Conservation (phyloP, 2,329 filamentous ascomycete species). For the Penicillium sp. region DNA sequence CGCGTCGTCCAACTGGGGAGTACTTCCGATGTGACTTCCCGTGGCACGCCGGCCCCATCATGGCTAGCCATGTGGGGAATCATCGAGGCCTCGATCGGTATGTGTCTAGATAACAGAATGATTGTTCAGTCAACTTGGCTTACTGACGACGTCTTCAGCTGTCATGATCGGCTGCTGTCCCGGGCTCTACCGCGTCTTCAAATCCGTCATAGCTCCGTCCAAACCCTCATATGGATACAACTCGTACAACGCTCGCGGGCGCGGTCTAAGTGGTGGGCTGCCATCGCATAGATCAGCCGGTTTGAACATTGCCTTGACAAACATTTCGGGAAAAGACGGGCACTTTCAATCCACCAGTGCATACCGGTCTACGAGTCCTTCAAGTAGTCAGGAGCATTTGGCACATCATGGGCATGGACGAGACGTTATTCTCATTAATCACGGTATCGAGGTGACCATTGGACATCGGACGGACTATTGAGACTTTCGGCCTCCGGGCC, state of each 20-base stretch:
- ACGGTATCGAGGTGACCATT: neutral
- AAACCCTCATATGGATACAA: slow-evolving; percentile 12
- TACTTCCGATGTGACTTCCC: slow-evolving; percentile 16
- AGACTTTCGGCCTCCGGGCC: neutral
- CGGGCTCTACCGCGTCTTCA: slow-evolving; percentile 20
- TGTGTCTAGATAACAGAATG: neutral
- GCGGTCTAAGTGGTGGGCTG: neutral
- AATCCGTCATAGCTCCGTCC: slow-evolving; percentile 10
- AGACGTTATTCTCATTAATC: neutral
- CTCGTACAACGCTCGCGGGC: slow-evolving; percentile 5
- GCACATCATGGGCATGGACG: neutral
- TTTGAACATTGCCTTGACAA: neutral
- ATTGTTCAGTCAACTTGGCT: neutral
- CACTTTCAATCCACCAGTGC: slow-evolving; percentile 1
- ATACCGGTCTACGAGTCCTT: slow-evolving; percentile 11
- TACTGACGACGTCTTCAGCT: slow-evolving; percentile 8
- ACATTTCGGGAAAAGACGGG: neutral
- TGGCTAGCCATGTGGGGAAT: slow-evolving; percentile 42
- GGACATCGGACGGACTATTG: neutral
- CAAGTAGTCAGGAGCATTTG: slow-evolving; percentile 20
- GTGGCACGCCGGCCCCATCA: slow-evolving; percentile 30
- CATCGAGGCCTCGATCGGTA: slow-evolving; percentile 40
- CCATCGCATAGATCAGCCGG: neutral
- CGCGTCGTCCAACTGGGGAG: slow-evolving; percentile 37
- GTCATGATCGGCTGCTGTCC: slow-evolving; percentile 25